phyloP scores from a whole-genome alignment of 2,329 filamentous ascomycete genomes.

The Cladophialophora psammophila region DNA sequence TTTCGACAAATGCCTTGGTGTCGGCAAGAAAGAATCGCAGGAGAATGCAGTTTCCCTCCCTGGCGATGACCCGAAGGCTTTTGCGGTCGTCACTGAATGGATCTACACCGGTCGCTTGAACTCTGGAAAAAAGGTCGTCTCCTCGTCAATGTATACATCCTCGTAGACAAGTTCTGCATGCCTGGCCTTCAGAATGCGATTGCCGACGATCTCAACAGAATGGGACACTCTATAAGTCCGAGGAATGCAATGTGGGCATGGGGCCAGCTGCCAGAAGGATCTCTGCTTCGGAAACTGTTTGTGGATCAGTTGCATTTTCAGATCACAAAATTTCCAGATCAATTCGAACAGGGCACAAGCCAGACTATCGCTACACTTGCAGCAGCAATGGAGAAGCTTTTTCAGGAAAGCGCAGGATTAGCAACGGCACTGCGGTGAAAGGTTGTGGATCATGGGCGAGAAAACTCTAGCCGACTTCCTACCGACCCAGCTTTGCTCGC shows the following conservation, averaged over 20 bases:
- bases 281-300: neutral
- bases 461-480: neutral
- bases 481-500: neutral
- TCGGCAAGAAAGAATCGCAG: slow-evolving; percentile 22
- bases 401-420: neutral
- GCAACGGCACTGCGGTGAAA: slow-evolving; percentile 5
- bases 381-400: neutral
- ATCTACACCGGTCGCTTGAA: slow-evolving; percentile 20
- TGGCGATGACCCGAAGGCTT: slow-evolving; percentile 20
- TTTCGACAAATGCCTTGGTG: slow-evolving; percentile 25
- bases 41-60: slow-evolving; percentile 21
- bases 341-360: neutral
- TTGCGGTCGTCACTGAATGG: slow-evolving; percentile 25
- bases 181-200: slow-evolving; percentile 21
- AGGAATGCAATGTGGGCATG: neutral
- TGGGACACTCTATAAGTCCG: neutral
- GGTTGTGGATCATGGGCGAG: neutral
- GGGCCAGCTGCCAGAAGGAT: neutral
- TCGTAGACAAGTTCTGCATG: slow-evolving; percentile 23
- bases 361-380: neutral
- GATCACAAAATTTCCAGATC: neutral
- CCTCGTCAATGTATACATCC: slow-evolving; percentile 14
- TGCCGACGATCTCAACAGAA: neutral
- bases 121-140: neutral
- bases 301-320: neutral